These are phyloP conservation scores for Hortiboletus campestris DNA, from an alignment of 768 basidiomycete species.

Conservation along the genomic window DNA sequence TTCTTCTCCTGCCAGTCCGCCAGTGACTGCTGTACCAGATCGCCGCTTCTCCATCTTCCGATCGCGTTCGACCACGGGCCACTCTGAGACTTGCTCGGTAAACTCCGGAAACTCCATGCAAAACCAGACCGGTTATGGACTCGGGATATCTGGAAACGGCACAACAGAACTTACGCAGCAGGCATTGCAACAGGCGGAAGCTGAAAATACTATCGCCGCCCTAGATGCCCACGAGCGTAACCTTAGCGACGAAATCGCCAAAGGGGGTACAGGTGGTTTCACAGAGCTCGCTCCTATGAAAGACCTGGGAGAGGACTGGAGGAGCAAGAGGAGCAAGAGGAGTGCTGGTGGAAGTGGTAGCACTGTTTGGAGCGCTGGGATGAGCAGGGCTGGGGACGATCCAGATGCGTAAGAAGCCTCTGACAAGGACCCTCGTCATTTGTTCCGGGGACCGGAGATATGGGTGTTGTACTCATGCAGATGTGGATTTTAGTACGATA, in stretches of 20 bases:
- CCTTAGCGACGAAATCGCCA: slow-evolving; percentile 71
- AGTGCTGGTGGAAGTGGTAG: slow-evolving; percentile 68
- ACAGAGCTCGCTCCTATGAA: slow-evolving; percentile 66
- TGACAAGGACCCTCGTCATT: neutral
- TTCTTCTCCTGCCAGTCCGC: slow-evolving; percentile 36
- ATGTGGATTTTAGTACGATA: slow-evolving; percentile 25
- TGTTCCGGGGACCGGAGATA: slow-evolving; percentile 3
- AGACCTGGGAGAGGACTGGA: slow-evolving; percentile 47
- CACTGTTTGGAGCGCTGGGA: slow-evolving; percentile 86
- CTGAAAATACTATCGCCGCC: slow-evolving; percentile 70
- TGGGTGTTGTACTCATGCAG: slow-evolving; percentile 9
- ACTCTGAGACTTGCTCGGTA: slow-evolving; percentile 49
- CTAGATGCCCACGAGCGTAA: slow-evolving; percentile 76
- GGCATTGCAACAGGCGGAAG: slow-evolving; percentile 76
- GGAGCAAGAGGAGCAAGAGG: slow-evolving; percentile 46
- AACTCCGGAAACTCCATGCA: slow-evolving; percentile 42
- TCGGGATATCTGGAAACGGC: slow-evolving; percentile 28
- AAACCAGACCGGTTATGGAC: slow-evolving; percentile 34
- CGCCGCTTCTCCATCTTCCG: slow-evolving; percentile 75
- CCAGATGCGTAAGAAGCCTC: slow-evolving; percentile 30
- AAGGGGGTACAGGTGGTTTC: slow-evolving; percentile 70
- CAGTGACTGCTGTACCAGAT: slow-evolving; percentile 27
- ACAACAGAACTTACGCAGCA: slow-evolving; percentile 61
- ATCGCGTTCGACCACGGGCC: slow-evolving; percentile 40
- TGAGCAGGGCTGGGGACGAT: slow-evolving; percentile 60